Percentiles rank a stretch among this genome's conserved stretches.
Evolutionary conservation across 257 asterid species (phyloP).

Genomic region (Ilex aquifolium): DNA sequence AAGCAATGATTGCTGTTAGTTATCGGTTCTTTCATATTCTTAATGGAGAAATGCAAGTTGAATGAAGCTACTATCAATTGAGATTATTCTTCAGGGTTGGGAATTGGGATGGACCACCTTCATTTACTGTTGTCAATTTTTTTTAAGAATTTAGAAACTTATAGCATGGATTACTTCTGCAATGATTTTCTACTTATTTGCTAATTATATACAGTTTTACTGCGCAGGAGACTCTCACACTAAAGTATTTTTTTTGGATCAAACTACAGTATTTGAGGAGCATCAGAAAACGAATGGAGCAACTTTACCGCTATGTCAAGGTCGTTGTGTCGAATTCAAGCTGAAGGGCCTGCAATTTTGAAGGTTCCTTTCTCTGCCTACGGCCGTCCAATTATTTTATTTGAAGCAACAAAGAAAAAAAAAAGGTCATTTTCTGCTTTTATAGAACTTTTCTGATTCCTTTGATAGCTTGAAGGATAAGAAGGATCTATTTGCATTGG

Average conservation of each 20-base stretch:
- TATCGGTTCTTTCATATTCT: background rate
- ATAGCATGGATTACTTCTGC: too few species aligned
- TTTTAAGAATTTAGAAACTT: too few species aligned
- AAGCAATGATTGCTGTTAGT: conserved; percentile 1
- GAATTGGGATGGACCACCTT: conserved; percentile 7
- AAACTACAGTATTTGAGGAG: too few species aligned
- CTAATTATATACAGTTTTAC: too few species aligned
- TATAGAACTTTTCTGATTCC: background rate
- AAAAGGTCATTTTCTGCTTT: background rate
- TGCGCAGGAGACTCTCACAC: too few species aligned
- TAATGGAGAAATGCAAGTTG: background rate
- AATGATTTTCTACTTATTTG: too few species aligned
- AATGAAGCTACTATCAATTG: conserved; percentile 11
- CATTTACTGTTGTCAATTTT: too few species aligned
- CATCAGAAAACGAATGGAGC: too few species aligned
- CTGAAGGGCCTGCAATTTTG: too few species aligned
- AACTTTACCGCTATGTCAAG: too few species aligned
- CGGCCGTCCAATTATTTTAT: background rate
- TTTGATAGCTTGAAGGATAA: conserved; percentile 7
- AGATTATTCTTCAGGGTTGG: background rate
- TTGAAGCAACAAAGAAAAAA: background rate
- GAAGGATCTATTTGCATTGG: conserved; percentile 10
- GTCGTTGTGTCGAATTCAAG: too few species aligned
- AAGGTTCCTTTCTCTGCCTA: background rate
- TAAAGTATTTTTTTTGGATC: too few species aligned